Conservation (phyloP, 129 eudicot genomes). For the Oenanthe sinensis region DNA sequence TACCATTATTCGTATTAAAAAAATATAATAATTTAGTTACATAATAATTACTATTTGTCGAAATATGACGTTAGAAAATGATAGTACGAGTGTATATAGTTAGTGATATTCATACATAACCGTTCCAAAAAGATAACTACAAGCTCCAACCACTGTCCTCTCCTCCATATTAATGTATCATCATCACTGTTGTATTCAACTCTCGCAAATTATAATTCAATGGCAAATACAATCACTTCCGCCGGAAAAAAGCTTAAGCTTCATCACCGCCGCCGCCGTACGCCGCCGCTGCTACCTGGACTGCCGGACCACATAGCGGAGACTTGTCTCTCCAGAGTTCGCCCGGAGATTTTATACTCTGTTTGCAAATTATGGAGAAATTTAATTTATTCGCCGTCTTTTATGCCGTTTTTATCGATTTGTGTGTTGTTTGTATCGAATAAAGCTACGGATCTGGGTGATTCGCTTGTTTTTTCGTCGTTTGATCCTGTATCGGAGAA, state of each 20-base stretch:
- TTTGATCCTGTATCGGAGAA: conserved; percentile 55
- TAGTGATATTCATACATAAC: not conserved
- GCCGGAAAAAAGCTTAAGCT: conserved; percentile 20
- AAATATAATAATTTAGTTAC: no score
- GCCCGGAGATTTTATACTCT: conserved; percentile 44
- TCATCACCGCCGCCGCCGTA: conserved; percentile 7
- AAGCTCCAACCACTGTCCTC: not conserved
- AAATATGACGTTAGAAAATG: no score
- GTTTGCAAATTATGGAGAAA: conserved; percentile 74
- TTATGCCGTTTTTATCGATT: conserved; percentile 47
- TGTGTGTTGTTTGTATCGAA: conserved; percentile 40
- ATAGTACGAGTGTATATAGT: no score
- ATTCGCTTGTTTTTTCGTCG: conserved; percentile 25
- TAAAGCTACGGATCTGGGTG: not conserved
- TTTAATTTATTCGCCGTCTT: conserved; percentile 40
- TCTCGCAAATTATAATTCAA: not conserved
- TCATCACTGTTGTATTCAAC: not conserved
- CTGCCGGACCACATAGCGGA: conserved; percentile 73
- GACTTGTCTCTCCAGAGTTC: conserved; percentile 46
- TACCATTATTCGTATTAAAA: no score
- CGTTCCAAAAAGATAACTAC: not conserved
- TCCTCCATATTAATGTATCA: not conserved
- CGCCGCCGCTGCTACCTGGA: conserved; percentile 43
- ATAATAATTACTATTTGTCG: no score
- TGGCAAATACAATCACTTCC: conserved; percentile 18